Evolutionary conservation across 179 eudicot species (phyloP), one percentile per base, ranked within the genome.

Genomic region (Beta macrorhiza): DNA sequence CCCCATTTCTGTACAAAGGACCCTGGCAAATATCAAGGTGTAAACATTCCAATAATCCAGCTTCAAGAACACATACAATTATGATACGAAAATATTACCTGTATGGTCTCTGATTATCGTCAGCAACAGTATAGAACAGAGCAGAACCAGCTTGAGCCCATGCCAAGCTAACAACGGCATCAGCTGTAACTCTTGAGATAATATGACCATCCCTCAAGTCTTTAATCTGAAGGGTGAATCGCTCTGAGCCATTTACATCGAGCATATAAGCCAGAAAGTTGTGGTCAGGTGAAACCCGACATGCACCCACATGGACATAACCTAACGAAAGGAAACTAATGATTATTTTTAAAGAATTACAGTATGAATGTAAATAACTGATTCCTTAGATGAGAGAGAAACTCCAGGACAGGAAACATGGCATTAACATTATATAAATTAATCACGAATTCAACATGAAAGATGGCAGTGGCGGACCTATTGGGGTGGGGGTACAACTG

Each of bases 211-310:
- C 83, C 37, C 84, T 85, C 64, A 96, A 89, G 87, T 94, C 94
- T 88, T 96, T 96, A 32, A 92, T 80, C 81, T 90, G 97, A 82
- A 96, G 98, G 81, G 84, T 77, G 89, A 94, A 96, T 42, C 81
- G 84, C 88, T 96, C 99, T 62, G 89, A 79, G 8, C 99, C 99
- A 63, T 84, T 89, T 44, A 84, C 81, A 86, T 96, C 99, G 81
- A 94, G 83, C n/a, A 98, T 94, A 84, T 91, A 96, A 9, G 99
- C 98, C 80, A 96, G 91, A 85, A 89, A 90, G 29, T 85, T 90
- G 91, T 94, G 97, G 84, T 96, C 96, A 76, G 99, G 97, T 84
- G 98, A 94, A 78, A 96, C 82, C 76, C 99, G 92, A 80, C 99
- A 96, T 65, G 92, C 91, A 84, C 97, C 98, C 87, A 96, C 97